These are phyloP conservation scores for Suhomyces guaymorum DNA, from an alignment of 1,139 yeast genomes.

Conservation along the genomic window DNA sequence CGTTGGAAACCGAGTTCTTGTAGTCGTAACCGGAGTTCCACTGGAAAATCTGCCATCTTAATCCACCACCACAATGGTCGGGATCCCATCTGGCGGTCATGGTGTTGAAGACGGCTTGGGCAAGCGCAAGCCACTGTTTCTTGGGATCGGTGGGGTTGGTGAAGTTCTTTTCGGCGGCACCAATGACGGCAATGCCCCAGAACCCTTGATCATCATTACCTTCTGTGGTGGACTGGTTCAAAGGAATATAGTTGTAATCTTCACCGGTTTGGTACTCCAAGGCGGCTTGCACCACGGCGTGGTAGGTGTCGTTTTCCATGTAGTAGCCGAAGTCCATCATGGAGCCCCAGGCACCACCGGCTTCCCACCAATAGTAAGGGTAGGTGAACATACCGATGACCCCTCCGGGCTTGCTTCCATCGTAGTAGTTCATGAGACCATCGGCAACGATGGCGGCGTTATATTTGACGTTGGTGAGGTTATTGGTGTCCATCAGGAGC, in stretches of 20 bases:
- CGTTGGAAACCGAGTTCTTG: conserved; percentile 78
- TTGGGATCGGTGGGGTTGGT: conserved; percentile 51
- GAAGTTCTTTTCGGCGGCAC: conserved; percentile 80
- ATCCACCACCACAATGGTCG: conserved; percentile 66
- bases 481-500: conserved; percentile 39
- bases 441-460: conserved; percentile 60
- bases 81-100: conserved; percentile 78
- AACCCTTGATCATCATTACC: conserved; percentile 94
- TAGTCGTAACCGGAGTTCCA: conserved; percentile 78
- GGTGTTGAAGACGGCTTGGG: conserved; percentile 76
- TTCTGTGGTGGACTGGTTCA: conserved; percentile 72
- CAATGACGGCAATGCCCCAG: conserved; percentile 85
- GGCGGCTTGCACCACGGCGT: conserved; percentile 55
- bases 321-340: conserved; percentile 65
- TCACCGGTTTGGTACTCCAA: conserved; percentile 67
- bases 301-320: conserved; percentile 64
- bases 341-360: conserved; percentile 86
- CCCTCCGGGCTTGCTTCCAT: conserved; percentile 65
- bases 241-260: conserved; percentile 69
- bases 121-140: conserved; percentile 59
- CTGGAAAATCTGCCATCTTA: conserved; percentile 83
- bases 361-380: conserved; percentile 95
- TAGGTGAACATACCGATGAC: conserved; percentile 72
- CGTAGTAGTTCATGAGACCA: conserved; percentile 74
- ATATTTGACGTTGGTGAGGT: conserved; percentile 36